phyloP scores from a whole-genome alignment of 768 basidiomycete species.

The Leucocoprinus sp. region DNA sequence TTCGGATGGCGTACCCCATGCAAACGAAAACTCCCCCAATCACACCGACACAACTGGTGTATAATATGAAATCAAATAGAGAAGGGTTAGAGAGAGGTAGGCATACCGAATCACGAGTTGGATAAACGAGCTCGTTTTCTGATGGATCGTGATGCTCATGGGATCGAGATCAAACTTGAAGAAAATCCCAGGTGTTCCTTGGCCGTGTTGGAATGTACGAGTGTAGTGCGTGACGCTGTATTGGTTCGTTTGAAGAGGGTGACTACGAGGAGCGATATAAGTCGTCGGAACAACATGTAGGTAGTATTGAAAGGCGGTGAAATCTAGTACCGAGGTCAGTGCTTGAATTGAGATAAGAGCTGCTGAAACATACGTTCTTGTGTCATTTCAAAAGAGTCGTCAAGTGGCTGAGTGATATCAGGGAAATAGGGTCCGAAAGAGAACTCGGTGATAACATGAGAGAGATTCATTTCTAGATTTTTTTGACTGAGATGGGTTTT shows the following conservation, averaged over 20 bases:
- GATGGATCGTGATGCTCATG: slow-evolving; percentile 74
- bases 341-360: slow-evolving; percentile 2
- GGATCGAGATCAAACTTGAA: slow-evolving; percentile 98
- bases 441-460: slow-evolving; percentile 94
- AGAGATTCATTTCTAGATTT: slow-evolving; percentile 50
- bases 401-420: slow-evolving; percentile 89
- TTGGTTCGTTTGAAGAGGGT: slow-evolving; percentile 67
- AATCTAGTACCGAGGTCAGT: slow-evolving; percentile 39
- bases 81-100: slow-evolving; percentile 23
- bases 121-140: slow-evolving; percentile 76
- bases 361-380: slow-evolving; percentile 45
- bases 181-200: slow-evolving; percentile 88
- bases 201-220: slow-evolving; percentile 62
- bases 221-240: slow-evolving; percentile 95
- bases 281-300: slow-evolving; percentile 93
- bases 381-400: slow-evolving; percentile 77
- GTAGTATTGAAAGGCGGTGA: slow-evolving; percentile 91
- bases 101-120: slow-evolving; percentile 61
- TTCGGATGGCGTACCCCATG: slow-evolving; percentile 65
- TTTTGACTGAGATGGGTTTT: background rate
- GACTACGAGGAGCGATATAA: slow-evolving; percentile 68
- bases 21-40: slow-evolving; percentile 88
- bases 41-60: slow-evolving; percentile 73
- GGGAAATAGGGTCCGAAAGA: slow-evolving; percentile 97
- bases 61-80: slow-evolving; percentile 12